phyloP scores from a whole-genome alignment of 805 yeast species.

The Lachancea nothofagi region DNA sequence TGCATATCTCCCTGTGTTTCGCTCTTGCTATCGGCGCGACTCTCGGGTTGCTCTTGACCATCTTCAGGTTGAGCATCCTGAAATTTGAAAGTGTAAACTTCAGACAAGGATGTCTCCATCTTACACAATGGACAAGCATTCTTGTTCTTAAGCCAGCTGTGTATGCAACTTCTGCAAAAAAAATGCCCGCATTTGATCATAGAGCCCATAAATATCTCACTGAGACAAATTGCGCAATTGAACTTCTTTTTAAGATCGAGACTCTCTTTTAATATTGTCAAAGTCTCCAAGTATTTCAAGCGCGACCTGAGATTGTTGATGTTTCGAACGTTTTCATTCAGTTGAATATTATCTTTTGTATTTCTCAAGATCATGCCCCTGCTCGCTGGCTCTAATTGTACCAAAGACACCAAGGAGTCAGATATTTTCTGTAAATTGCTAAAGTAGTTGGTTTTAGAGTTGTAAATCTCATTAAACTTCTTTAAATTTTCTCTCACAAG shows the following conservation, averaged over 20 bases:
- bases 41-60: slow-evolving; percentile 9
- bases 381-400: slow-evolving; percentile 22
- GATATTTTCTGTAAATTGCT: slow-evolving; percentile 80
- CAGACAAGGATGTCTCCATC: slow-evolving; percentile 39
- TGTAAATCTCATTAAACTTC: slow-evolving; percentile 59
- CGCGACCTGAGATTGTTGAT: slow-evolving; percentile 36
- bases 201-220: slow-evolving; percentile 65
- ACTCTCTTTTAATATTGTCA: slow-evolving; percentile 29
- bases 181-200: slow-evolving; percentile 89
- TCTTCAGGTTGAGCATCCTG: slow-evolving; percentile 16
- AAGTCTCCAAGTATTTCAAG: slow-evolving; percentile 44
- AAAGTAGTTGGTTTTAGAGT: slow-evolving; percentile 76
- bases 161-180: slow-evolving; percentile 77
- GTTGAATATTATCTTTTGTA: slow-evolving; percentile 21
- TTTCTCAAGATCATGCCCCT: slow-evolving; percentile 17
- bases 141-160: slow-evolving; percentile 59
- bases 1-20: not conserved
- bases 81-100: slow-evolving; percentile 65
- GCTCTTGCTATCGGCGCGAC: not conserved
- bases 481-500: slow-evolving; percentile 40
- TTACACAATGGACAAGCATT: slow-evolving; percentile 81
- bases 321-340: slow-evolving; percentile 18
- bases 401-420: slow-evolving; percentile 63
- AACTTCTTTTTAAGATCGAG: slow-evolving; percentile 30
- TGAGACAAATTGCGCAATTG: slow-evolving; percentile 74